Conservation (phyloP, 306 rosid genomes). For the barrel medic (Medicago truncatula) region DNA sequence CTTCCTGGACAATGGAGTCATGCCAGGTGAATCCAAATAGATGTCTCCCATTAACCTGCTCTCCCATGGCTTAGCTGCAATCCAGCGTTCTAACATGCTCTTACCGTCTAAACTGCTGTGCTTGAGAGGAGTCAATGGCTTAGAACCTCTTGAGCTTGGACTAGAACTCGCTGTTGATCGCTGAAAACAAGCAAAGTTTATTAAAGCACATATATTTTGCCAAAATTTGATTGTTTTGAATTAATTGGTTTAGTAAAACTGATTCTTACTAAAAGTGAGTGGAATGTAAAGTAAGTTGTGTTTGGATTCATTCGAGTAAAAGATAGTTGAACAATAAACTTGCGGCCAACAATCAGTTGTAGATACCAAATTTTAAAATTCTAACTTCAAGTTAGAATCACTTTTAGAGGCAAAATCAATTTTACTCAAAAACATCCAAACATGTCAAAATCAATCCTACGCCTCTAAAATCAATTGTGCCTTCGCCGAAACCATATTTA, state of each 20-base stretch:
- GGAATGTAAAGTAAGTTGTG: neutral
- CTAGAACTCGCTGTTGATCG: constrained; percentile 57
- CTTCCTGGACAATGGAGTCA: constrained; percentile 54
- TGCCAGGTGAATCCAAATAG: constrained; percentile 46
- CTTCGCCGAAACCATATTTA: neutral
- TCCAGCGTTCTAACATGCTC: constrained; percentile 74
- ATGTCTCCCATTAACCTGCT: constrained; percentile 58
- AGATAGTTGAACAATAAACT: neutral
- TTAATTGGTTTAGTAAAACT: neutral
- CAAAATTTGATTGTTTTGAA: neutral
- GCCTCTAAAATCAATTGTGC: neutral
- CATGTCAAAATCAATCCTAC: neutral
- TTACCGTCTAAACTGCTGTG: constrained; percentile 43
- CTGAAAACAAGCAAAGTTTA: constrained; percentile 52
- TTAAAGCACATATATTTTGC: neutral
- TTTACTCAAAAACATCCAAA: neutral
- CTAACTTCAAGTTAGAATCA: neutral
- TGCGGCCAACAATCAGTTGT: neutral
- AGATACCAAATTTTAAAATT: neutral
- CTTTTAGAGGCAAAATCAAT: neutral
- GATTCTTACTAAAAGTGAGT: neutral
- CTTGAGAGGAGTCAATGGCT: constrained; percentile 46
- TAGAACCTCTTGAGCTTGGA: constrained; percentile 57
- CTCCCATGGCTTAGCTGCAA: constrained; percentile 81
- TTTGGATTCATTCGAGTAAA: neutral